Evolutionary conservation across 1,284 basidiomycete genomes (phyloP).

Genomic region (Abortiporus biennis): DNA sequence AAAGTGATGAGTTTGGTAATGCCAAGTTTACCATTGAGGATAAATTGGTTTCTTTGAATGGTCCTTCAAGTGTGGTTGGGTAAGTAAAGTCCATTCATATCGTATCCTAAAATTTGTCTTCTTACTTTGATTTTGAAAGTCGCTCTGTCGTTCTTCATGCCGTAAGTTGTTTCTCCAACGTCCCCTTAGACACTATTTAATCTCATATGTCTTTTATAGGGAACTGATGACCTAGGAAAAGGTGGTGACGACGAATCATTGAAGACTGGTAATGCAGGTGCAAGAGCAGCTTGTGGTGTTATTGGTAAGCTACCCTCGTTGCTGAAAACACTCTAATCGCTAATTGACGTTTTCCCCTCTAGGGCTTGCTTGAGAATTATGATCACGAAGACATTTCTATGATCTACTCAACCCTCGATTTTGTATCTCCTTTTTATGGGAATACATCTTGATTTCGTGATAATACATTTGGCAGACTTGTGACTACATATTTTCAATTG

Average conservation of each 20-base stretch:
- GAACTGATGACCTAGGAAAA: slow-evolving; percentile 68
- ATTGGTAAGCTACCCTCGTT: slow-evolving; percentile 41
- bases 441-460: no score
- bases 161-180: slow-evolving; percentile 27
- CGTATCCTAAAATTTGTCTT: neutral
- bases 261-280: slow-evolving; percentile 73
- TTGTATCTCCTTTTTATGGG: no score
- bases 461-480: no score
- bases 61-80: slow-evolving; percentile 66
- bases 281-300: slow-evolving; percentile 68
- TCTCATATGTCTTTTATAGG: slow-evolving; percentile 29
- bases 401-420: no score
- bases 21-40: slow-evolving; percentile 59
- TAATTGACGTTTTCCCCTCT: no score
- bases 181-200: slow-evolving; percentile 2
- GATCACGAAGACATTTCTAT: no score
- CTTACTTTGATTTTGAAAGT: slow-evolving; percentile 22
- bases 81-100: slow-evolving; percentile 23
- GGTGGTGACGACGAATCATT: slow-evolving; percentile 63
- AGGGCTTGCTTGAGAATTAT: no score
- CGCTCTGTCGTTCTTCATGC: slow-evolving; percentile 62
- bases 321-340: no score
- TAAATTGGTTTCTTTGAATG: slow-evolving; percentile 59
- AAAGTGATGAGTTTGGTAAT: slow-evolving; percentile 52
- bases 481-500: no score